phyloP scores from a whole-genome alignment of 2,329 filamentous ascomycete species.

The Ophiosphaerella narmari region DNA sequence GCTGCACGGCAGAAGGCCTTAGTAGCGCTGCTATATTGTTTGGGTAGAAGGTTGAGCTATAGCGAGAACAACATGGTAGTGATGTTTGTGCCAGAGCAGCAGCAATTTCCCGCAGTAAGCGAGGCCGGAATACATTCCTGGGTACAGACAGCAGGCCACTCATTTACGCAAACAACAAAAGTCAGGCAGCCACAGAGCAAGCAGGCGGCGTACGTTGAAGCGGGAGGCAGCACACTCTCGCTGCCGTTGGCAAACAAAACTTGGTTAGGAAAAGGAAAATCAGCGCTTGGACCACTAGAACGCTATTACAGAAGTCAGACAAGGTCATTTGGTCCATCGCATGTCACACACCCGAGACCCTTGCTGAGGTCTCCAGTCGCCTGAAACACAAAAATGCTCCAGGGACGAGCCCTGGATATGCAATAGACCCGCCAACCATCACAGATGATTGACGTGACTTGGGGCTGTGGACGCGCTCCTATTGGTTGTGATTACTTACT shows the following conservation, averaged over 20 bases:
- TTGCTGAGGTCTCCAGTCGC: slow-evolving; percentile 20
- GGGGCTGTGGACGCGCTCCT: slow-evolving; percentile 5
- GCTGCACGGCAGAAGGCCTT: slow-evolving; percentile 52
- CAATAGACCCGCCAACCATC: slow-evolving; percentile 21
- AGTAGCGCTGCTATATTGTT: slow-evolving; percentile 55
- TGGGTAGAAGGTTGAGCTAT: slow-evolving; percentile 35
- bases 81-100: slow-evolving; percentile 18
- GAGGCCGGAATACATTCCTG: slow-evolving; percentile 26
- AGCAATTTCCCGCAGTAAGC: slow-evolving; percentile 21
- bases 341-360: slow-evolving; percentile 1
- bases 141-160: slow-evolving; percentile 28
- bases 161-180: slow-evolving; percentile 34
- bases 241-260: slow-evolving; percentile 18
- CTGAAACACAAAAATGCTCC: background rate
- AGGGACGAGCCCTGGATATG: background rate
- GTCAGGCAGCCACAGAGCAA: slow-evolving; percentile 20
- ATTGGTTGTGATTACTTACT: slow-evolving; percentile 17
- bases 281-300: slow-evolving; percentile 14
- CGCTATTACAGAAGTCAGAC: slow-evolving; percentile 1
- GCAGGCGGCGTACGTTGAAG: slow-evolving; percentile 12
- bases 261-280: slow-evolving; percentile 14
- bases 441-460: slow-evolving; percentile 11
- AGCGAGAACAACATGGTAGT: slow-evolving; percentile 29
- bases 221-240: slow-evolving; percentile 17
- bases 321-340: background rate